phyloP scores from a whole-genome alignment of 495 filamentous ascomycete genomes.

The Hypoxylon perforatum region DNA sequence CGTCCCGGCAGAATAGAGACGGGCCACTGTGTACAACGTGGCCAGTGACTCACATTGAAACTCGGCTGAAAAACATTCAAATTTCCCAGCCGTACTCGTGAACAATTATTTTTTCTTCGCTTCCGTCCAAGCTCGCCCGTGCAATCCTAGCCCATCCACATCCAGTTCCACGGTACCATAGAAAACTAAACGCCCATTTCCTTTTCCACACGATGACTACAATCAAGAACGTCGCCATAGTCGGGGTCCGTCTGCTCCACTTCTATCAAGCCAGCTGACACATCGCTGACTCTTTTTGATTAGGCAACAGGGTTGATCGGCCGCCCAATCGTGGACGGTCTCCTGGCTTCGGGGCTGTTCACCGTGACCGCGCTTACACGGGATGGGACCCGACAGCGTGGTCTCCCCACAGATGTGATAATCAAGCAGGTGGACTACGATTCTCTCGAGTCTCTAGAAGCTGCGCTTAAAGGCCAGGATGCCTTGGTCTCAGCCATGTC shows the following conservation, averaged over 20 bases:
- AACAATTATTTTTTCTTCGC: slow-evolving; percentile 2
- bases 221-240: slow-evolving; percentile 39
- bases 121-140: slow-evolving; percentile 12
- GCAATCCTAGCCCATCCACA: slow-evolving; percentile 21
- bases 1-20: slow-evolving; percentile 29
- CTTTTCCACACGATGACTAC: slow-evolving; percentile 24
- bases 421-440: slow-evolving; percentile 63
- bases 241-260: slow-evolving; percentile 39
- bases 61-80: slow-evolving; percentile 27
- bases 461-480: slow-evolving; percentile 63
- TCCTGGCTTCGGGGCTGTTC: slow-evolving; percentile 34
- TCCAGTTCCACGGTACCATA: slow-evolving; percentile 10
- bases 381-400: slow-evolving; percentile 10
- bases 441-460: slow-evolving; percentile 60
- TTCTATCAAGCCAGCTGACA: slow-evolving; percentile 5
- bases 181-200: neutral
- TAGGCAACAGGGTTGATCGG: slow-evolving; percentile 43
- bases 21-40: slow-evolving; percentile 27
- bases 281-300: slow-evolving; percentile 34
- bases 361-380: slow-evolving; percentile 37
- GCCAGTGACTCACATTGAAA: slow-evolving; percentile 29
- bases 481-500: slow-evolving; percentile 63
- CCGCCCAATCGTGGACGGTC: slow-evolving; percentile 39
- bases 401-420: slow-evolving; percentile 52
- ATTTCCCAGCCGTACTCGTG: slow-evolving; percentile 13